Evolutionary conservation across 345 rosid species (phyloP).

Genomic region (Murraya paniculata): DNA sequence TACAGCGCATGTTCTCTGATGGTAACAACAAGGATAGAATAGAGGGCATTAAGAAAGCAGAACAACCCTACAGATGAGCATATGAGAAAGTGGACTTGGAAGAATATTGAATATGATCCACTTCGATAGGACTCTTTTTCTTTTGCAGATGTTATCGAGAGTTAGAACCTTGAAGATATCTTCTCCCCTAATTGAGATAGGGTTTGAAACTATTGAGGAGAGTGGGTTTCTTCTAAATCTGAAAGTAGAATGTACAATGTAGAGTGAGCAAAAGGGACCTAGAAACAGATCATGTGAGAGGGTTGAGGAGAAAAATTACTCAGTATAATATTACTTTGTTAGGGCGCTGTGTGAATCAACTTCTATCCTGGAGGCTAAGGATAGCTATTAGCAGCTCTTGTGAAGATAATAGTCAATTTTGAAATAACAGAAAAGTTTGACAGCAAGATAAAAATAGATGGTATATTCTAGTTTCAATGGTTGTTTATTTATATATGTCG

Average conservation of each 20-base stretch:
- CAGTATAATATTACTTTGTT: background rate
- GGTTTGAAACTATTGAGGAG: background rate
- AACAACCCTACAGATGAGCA: background rate
- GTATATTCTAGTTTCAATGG: background rate
- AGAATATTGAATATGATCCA: background rate
- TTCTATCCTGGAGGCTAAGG: background rate
- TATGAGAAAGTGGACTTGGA: background rate
- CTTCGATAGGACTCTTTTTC: background rate
- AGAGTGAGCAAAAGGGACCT: background rate
- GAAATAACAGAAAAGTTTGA: background rate
- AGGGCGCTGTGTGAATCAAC: conserved; percentile 1
- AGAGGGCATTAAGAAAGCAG: background rate
- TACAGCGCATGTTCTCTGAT: background rate
- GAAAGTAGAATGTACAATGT: background rate
- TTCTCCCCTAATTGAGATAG: background rate
- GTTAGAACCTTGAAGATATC: background rate
- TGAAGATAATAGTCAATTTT: background rate
- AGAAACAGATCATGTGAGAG: background rate
- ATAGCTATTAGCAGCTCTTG: background rate
- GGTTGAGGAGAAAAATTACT: background rate
- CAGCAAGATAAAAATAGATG: background rate
- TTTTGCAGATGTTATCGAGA: background rate
- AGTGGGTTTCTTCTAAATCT: background rate
- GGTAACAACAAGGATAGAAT: background rate
- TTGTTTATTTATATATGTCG: background rate